Conservation (phyloP, 352 stramenopile species). For the Phytophthora melonis region DNA sequence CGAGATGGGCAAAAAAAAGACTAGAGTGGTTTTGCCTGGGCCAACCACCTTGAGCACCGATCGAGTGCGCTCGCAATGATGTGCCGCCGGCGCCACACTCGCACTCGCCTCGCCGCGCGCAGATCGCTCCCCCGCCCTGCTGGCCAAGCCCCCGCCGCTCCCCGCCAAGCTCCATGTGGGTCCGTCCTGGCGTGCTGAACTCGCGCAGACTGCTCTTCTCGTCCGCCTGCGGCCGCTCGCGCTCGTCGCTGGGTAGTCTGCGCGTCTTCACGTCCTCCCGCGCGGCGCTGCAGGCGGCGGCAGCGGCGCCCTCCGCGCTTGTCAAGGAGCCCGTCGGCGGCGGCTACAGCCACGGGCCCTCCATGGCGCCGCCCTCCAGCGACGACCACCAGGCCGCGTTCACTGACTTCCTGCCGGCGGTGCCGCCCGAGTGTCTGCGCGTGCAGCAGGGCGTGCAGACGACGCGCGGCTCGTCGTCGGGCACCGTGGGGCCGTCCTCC, state of each 20-base stretch:
- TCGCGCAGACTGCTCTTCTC: constrained; percentile 39
- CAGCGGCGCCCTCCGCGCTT: constrained; percentile 17
- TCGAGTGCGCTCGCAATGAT: constrained; percentile 13
- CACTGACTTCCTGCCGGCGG: constrained; percentile 75
- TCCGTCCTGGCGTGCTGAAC: constrained; percentile 26
- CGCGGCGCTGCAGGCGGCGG: constrained; percentile 23
- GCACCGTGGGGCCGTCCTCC: constrained; percentile 54
- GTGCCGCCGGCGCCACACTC: constrained; percentile 25
- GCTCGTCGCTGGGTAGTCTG: constrained; percentile 32
- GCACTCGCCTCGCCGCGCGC: constrained; percentile 19
- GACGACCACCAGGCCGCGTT: constrained; percentile 33
- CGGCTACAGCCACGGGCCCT: constrained; percentile 9
- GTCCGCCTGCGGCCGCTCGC: constrained; percentile 25
- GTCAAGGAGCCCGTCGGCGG: constrained; percentile 22
- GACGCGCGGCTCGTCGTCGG: constrained; percentile 1
- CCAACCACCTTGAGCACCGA: constrained; percentile 7
- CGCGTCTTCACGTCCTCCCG: constrained; percentile 44
- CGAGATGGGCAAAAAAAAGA: constrained; percentile 13
- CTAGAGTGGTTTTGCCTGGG: constrained; percentile 32
- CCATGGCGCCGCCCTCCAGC: constrained; percentile 2
- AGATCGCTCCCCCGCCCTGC: constrained; percentile 4
- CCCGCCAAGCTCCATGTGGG: constrained; percentile 28
- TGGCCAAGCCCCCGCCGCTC: constrained; percentile 9
- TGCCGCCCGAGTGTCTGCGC: constrained; percentile 81
- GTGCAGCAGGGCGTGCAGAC: constrained; percentile 49